Base-by-base conservation (phyloP, 176 grass and related monocot genomes). In the Carex cristatella region DNA sequence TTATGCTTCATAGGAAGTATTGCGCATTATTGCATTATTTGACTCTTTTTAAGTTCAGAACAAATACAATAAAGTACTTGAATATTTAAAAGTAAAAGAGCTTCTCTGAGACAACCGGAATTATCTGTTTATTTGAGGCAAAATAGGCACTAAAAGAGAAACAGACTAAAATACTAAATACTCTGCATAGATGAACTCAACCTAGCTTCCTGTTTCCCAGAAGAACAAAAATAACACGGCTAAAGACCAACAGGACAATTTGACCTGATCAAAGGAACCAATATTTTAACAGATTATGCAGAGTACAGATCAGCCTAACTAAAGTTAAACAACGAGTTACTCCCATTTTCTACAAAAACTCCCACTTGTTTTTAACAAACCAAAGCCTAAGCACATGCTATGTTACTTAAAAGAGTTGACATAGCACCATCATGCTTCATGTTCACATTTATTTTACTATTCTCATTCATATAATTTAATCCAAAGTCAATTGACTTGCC, bases 301-400 rank as follows among this genome's bases (percentile, higher is more conserved):
- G 46, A 75, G 28, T 57, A 79, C 30, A 79, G 74, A 77, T 33
- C 14, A 57, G 12, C 74, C 28, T 78, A 78, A 33, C 51, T 78
- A 79, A 30, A 58, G 19, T 58, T 58, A 58, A 78, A 79, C 30
- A 79, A 79, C 16, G 10, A 15, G 13, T 7, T 79, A 77, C 49
- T 77, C 48, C 46, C 10, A 14, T 57, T 28, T 79, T 74, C 18
- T 35, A 54, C 6, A 58, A 79, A 44, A 79, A 57, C 49, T 79
- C 18, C 35, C 16, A 35, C 30, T 16, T 32, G 32, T 53, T 23
- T 83, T 83, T 16, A 83, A 69, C 81, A 82, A 69, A 35, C 63
- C 77, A 81, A 81, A 68, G 58, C 85, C 85, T 55, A 79, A 86
- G 85, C 61, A 86, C 85, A 86, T 81, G 61, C 62, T 71, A 68